Percentiles rank a stretch among this genome's conserved stretches.
phyloP scores from a whole-genome alignment of 2,329 filamentous ascomycete species.

The Immersiporthe knoxdaviesiana region DNA sequence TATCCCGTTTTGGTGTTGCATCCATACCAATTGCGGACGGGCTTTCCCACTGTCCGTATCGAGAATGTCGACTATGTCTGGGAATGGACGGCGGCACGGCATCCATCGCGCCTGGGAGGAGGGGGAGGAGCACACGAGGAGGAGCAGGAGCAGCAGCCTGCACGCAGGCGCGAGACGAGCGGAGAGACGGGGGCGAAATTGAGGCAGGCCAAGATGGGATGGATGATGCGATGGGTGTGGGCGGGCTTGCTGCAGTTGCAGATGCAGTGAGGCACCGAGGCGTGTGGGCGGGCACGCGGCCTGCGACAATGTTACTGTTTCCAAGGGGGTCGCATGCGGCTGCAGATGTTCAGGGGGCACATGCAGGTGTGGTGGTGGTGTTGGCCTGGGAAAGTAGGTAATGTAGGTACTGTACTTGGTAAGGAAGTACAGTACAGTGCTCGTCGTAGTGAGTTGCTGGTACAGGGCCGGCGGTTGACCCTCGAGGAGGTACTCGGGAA shows the following conservation, averaged over 20 bases:
- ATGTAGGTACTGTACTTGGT: no score
- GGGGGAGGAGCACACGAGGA: neutral
- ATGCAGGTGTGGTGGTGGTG: neutral
- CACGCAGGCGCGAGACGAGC: constrained; percentile 3
- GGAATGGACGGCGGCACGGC: constrained; percentile 32
- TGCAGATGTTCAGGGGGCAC: constrained; percentile 9
- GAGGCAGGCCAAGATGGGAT: neutral
- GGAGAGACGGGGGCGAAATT: neutral
- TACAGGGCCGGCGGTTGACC: no score
- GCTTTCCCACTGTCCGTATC: constrained; percentile 20
- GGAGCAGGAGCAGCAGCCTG: neutral
- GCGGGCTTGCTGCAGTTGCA: neutral
- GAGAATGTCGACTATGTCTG: constrained; percentile 31
- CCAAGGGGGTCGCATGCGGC: neutral
- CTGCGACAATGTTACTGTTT: neutral
- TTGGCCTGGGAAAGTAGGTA: neutral
- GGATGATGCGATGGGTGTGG: neutral
- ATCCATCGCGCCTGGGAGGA: constrained; percentile 25
- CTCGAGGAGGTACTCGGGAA: neutral
- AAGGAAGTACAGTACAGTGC: no score
- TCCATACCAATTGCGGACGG: constrained; percentile 18
- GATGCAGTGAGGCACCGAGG: neutral
- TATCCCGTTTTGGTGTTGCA: neutral
- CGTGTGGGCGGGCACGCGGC: neutral
- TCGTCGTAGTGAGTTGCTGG: no score